Conservation (phyloP, 2,329 filamentous ascomycete genomes). For the Aurifilum marmelostoma region DNA sequence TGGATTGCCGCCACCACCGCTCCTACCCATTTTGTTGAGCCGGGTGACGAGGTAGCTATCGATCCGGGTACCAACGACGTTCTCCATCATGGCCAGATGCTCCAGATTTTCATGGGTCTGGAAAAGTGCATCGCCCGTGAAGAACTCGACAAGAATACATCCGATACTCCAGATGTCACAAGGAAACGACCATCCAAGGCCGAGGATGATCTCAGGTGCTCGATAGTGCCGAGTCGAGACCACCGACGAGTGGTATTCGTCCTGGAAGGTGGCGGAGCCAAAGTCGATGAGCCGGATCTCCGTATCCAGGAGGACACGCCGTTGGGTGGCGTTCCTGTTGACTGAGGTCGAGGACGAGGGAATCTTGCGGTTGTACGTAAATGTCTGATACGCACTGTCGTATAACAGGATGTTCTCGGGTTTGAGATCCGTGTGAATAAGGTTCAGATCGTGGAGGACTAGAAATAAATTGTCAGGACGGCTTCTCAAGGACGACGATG, state of each 20-base stretch:
- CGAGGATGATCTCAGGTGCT: conserved; percentile 71
- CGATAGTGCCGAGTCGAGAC: conserved; percentile 72
- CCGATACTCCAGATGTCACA: conserved; percentile 78
- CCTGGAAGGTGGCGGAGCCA: conserved; percentile 72
- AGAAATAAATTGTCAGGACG: conserved; percentile 32
- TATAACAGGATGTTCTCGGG: conserved; percentile 72
- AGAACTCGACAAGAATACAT: conserved; percentile 73
- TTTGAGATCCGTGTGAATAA: conserved; percentile 87
- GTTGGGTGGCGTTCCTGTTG: conserved; percentile 63
- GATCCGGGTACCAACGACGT: conserved; percentile 63
- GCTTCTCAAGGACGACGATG: neutral
- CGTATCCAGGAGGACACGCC: conserved; percentile 67
- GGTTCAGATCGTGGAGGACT: conserved; percentile 95
- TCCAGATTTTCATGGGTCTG: conserved; percentile 75
- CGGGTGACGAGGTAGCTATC: conserved; percentile 61
- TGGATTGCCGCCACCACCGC: conserved; percentile 55
- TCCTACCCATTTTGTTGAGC: conserved; percentile 61
- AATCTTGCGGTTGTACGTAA: conserved; percentile 71
- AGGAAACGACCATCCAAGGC: conserved; percentile 71
- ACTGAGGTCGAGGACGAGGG: conserved; percentile 67
- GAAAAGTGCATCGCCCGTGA: conserved; percentile 71
- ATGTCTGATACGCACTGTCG: conserved; percentile 68
- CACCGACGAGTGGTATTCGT: conserved; percentile 73
- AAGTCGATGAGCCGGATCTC: conserved; percentile 74
- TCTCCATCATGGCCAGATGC: conserved; percentile 77